These are phyloP conservation scores for Obba rivulosa DNA, from an alignment of 768 basidiomycete genomes.

Conservation along the genomic window DNA sequence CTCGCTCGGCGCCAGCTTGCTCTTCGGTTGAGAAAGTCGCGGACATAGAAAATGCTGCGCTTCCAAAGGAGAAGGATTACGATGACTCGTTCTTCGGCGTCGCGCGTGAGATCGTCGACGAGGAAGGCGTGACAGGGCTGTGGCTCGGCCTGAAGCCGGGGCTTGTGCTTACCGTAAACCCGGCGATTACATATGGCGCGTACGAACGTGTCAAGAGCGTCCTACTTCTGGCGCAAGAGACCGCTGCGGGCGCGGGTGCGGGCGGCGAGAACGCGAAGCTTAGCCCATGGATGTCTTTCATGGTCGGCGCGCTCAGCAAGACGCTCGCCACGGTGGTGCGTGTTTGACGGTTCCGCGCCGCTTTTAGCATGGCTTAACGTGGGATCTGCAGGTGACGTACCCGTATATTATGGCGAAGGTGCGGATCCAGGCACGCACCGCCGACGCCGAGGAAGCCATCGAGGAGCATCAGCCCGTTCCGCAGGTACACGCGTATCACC, in stretches of 20 bases:
- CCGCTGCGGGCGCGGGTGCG: slow-evolving; percentile 26
- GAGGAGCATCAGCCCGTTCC: slow-evolving; percentile 36
- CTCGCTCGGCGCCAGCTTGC: neutral
- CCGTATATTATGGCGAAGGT: slow-evolving; percentile 98
- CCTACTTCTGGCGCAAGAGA: slow-evolving; percentile 50
- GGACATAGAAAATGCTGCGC: neutral
- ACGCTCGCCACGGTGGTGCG: slow-evolving; percentile 91
- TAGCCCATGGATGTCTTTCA: slow-evolving; percentile 72
- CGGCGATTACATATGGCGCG: slow-evolving; percentile 94
- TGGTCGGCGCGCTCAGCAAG: slow-evolving; percentile 90
- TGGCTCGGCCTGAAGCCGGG: slow-evolving; percentile 94
- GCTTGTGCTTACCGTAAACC: slow-evolving; percentile 93
- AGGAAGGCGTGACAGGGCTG: slow-evolving; percentile 81
- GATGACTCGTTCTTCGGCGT: slow-evolving; percentile 78
- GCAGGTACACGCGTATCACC: slow-evolving; percentile 35
- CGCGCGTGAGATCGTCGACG: slow-evolving; percentile 79
- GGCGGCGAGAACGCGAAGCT: slow-evolving; percentile 44
- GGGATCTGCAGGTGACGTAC: slow-evolving; percentile 71
- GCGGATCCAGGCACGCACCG: slow-evolving; percentile 81
- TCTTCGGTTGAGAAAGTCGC: neutral
- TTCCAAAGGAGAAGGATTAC: slow-evolving; percentile 16
- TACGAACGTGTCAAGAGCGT: slow-evolving; percentile 88
- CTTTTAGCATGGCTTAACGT: neutral
- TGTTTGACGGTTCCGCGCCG: slow-evolving; percentile 9
- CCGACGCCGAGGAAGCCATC: slow-evolving; percentile 45